These are phyloP conservation scores for Aspergillus oerlinghausenensis DNA, from an alignment of 2,329 filamentous ascomycete genomes.

Conservation along the genomic window DNA sequence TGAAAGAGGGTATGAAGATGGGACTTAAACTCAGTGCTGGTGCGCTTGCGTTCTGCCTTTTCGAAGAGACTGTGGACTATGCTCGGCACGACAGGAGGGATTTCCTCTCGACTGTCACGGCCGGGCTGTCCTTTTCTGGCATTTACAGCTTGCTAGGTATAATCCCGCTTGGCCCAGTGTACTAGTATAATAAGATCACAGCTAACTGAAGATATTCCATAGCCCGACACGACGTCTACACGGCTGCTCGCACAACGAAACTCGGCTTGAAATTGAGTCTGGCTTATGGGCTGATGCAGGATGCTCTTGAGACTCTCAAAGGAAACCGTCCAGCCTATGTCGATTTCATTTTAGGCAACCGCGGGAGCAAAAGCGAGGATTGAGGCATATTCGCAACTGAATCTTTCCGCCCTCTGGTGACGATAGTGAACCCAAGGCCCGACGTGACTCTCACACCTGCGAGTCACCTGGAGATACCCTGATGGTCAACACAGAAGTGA, in stretches of 20 bases:
- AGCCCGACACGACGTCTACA: constrained; percentile 77
- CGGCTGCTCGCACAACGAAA: constrained; percentile 71
- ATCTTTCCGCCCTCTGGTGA: not conserved
- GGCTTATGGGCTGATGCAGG: constrained; percentile 75
- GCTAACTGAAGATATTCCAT: constrained; percentile 15
- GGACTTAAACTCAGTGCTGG: constrained; percentile 66
- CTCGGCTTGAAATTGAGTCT: constrained; percentile 75
- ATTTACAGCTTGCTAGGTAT: constrained; percentile 81
- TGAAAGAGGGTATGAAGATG: constrained; percentile 74
- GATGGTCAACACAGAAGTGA: not conserved
- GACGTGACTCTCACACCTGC: not conserved
- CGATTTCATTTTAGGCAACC: constrained; percentile 56
- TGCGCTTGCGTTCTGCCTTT: constrained; percentile 69
- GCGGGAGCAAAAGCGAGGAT: constrained; percentile 21
- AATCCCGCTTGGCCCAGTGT: not conserved
- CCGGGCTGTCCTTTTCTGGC: constrained; percentile 78
- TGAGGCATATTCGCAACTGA: constrained; percentile 15
- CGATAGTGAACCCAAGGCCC: not conserved
- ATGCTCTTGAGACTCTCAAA: constrained; percentile 63
- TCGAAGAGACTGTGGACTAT: constrained; percentile 83
- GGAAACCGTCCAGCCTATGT: constrained; percentile 73
- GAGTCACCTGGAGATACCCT: not conserved
- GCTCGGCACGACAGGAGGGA: constrained; percentile 58
- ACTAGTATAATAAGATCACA: not conserved
- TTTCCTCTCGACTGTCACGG: constrained; percentile 73